phyloP scores from a whole-genome alignment of 2,329 filamentous ascomycete species.

The Rutstroemia sp. region DNA sequence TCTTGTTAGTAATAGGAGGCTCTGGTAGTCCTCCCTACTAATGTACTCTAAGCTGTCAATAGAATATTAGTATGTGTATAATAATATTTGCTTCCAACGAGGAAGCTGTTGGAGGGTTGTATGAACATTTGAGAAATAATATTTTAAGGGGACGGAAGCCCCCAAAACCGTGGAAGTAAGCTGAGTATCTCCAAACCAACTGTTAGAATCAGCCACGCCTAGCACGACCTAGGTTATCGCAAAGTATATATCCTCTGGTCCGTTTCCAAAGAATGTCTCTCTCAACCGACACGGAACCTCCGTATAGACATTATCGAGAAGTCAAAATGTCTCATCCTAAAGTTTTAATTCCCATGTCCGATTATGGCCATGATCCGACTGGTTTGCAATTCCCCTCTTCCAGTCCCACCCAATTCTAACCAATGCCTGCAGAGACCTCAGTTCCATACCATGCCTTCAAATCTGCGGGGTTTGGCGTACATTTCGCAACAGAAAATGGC shows the following conservation, averaged over 20 bases:
- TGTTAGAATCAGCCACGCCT: too few species aligned
- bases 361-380: slow-evolving; percentile 49
- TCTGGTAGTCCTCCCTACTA: background rate
- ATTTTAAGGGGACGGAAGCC: background rate
- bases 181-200: too few species aligned
- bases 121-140: background rate
- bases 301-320: background rate
- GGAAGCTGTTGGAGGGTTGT: background rate
- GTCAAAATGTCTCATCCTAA: slow-evolving; percentile 20
- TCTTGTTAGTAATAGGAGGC: background rate
- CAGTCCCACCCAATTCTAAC: background rate
- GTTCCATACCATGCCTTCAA: slow-evolving; percentile 42
- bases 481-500: slow-evolving; percentile 44
- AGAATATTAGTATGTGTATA: background rate
- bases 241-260: too few species aligned
- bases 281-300: background rate
- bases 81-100: background rate
- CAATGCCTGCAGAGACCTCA: slow-evolving; percentile 36
- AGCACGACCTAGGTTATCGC: too few species aligned
- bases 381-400: slow-evolving; percentile 29
- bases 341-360: slow-evolving; percentile 43
- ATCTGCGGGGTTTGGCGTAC: slow-evolving; percentile 39
- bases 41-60: background rate
- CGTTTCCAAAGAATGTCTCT: too few species aligned
- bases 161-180: too few species aligned